These are phyloP conservation scores for Starmerella bombicola DNA, from an alignment of 805 yeast species.

Conservation along the genomic window DNA sequence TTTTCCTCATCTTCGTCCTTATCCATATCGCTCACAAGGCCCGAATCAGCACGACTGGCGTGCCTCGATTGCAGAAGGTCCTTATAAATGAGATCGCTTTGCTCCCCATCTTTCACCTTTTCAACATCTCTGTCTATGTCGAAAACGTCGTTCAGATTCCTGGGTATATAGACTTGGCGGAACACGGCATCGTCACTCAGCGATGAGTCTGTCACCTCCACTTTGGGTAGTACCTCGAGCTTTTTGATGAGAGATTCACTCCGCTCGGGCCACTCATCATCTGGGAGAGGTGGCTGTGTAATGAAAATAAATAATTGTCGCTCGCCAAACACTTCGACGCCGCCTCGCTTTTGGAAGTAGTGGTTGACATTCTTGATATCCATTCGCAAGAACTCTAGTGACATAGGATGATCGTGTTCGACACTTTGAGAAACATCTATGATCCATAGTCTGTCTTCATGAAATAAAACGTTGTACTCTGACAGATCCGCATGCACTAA, in stretches of 20 bases:
- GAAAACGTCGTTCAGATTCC: conserved; percentile 40
- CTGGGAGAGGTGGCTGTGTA: conserved; percentile 29
- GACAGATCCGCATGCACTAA: conserved; percentile 93
- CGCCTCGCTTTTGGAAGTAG: conserved; percentile 55
- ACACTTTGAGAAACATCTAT: conserved; percentile 96
- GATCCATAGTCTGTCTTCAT: conserved; percentile 61
- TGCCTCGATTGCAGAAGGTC: conserved; percentile 27
- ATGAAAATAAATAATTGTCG: conserved; percentile 68
- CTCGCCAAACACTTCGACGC: conserved; percentile 69
- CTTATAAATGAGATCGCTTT: conserved; percentile 47
- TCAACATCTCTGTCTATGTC: conserved; percentile 64
- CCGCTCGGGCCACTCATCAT: conserved; percentile 32
- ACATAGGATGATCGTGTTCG: conserved; percentile 96
- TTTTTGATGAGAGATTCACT: conserved; percentile 22
- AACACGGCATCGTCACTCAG: conserved; percentile 77
- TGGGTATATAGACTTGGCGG: conserved; percentile 69
- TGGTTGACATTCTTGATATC: conserved; percentile 92
- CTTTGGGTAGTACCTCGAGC: conserved; percentile 23
- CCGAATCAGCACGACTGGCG: conserved; percentile 3
- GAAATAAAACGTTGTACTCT: conserved; percentile 82
- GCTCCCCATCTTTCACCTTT: conserved; percentile 22
- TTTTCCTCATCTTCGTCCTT: conserved; percentile 21
- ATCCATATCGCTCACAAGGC: conserved; percentile 5
- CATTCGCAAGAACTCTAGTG: conserved; percentile 89
- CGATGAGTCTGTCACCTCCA: conserved; percentile 30